phyloP scores from a whole-genome alignment of 768 basidiomycete genomes.

The Lactarius trivialis region DNA sequence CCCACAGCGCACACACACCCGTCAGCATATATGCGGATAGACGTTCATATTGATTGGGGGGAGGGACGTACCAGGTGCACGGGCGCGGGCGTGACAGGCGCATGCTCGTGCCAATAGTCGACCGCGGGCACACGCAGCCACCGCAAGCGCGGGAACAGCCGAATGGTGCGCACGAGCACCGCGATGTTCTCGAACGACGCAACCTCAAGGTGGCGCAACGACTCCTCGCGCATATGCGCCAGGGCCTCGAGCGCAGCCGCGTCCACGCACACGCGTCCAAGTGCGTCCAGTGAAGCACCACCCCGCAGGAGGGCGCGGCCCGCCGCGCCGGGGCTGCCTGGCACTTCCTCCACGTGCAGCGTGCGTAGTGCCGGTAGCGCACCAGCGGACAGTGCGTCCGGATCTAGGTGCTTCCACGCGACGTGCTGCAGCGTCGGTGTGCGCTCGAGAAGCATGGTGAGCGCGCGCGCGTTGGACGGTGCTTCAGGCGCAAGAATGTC shows the following conservation, averaged over 20 bases:
- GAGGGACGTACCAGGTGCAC: background rate
- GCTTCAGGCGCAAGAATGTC: background rate
- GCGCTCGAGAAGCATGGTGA: slow-evolving; percentile 2
- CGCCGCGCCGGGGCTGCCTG: background rate
- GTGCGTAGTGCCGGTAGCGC: slow-evolving; percentile 21
- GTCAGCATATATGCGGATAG: background rate
- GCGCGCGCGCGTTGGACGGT: background rate
- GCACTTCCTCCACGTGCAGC: background rate
- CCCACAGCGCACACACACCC: too few relatives aligned
- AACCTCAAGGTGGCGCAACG: background rate
- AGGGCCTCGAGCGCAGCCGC: background rate
- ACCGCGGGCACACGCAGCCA: background rate
- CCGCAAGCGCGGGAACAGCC: background rate
- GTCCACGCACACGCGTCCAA: background rate
- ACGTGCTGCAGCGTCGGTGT: background rate
- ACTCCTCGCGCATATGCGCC: background rate
- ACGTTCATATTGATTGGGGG: background rate
- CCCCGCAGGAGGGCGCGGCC: background rate
- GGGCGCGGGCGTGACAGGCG: background rate
- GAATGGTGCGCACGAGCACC: background rate
- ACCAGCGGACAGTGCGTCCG: background rate
- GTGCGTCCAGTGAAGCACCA: background rate
- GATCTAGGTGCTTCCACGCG: background rate
- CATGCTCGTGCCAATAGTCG: slow-evolving; percentile 7
- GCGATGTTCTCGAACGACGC: background rate